Evolutionary conservation across 495 filamentous ascomycete species (phyloP), one percentile per base, ranked within the genome.

Genomic region (Aspergillus campestris): DNA sequence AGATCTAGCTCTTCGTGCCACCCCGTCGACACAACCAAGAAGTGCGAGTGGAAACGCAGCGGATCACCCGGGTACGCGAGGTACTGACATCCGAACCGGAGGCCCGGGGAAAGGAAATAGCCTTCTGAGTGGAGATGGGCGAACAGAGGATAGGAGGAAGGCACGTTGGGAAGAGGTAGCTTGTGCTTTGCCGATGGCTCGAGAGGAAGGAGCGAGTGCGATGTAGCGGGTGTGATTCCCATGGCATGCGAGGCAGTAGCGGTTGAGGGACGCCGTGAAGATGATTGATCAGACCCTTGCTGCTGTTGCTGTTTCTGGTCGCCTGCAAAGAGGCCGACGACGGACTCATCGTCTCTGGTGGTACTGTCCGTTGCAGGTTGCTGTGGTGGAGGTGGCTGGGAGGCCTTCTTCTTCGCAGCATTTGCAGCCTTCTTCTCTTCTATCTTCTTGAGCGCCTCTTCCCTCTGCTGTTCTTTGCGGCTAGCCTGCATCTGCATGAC

Each of bases 31-130:
- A 80, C 80, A 18, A 81, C 84, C 45, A 95, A 65, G 58, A 95
- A 97, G 61, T 97, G 92, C 31, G 84, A 87, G 62, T 98, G 92
- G 65, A 91, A 98, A 8, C 94, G 84, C 27, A 97, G 69, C 0
- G 92, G 87, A 63, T 98, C 92, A 30, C 94, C 94, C 0, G 92
- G 92, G 57, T 98, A 97, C 1, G 90, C 89, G 46, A 86, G 83
- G 66, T 88, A 95, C 58, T 95, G 81, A 56, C 89, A 94, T 30
- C 92, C 92, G 56, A 98, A 98, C 24, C 92, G 86, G 28, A 98
- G 72, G 7, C 94, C 92, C 1, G 92, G 94, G 34, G 84, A 85
- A 33, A 94, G 76, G 67, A 84, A 98, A 62, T 95, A 98, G 31
- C 81, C 83, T 10, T 76, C 67, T 7, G 74, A 66, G 54, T 96